Conservation (phyloP, 257 asterid species). For the Jacaranda mimosifolia region DNA sequence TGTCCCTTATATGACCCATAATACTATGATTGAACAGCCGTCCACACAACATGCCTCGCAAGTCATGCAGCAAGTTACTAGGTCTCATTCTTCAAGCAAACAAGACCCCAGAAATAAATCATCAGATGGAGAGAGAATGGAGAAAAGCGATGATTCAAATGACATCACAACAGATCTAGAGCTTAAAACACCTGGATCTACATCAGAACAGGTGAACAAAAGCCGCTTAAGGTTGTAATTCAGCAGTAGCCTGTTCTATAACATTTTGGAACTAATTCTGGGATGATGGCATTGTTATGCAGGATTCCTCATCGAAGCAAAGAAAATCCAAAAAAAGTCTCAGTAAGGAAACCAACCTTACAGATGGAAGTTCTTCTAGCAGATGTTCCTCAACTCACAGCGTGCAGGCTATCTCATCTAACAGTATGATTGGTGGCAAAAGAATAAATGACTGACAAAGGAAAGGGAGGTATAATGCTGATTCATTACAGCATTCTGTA, state of each 20-base stretch:
- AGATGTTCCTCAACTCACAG: constrained; percentile 88
- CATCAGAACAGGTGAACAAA: constrained; percentile 73
- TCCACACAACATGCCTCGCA: constrained; percentile 68
- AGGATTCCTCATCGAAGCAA: constrained; percentile 76
- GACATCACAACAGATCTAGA: constrained; percentile 90
- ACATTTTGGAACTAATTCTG: constrained; percentile 22
- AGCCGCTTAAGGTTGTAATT: constrained; percentile 24
- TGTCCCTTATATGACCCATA: constrained; percentile 83
- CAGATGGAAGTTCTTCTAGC: constrained; percentile 85
- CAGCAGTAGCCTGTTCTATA: background rate
- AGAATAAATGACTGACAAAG: constrained; percentile 50
- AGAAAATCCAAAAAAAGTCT: constrained; percentile 58
- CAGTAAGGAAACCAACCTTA: constrained; percentile 66
- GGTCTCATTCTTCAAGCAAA: constrained; percentile 66
- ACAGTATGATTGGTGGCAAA: constrained; percentile 71
- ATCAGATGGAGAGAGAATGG: constrained; percentile 68
- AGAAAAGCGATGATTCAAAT: constrained; percentile 69
- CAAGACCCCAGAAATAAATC: constrained; percentile 69
- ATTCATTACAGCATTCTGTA: constrained; percentile 26
- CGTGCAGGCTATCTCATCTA: constrained; percentile 78
- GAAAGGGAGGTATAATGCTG: constrained; percentile 29
- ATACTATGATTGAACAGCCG: constrained; percentile 73
- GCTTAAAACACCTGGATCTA: constrained; percentile 97
- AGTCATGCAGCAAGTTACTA: constrained; percentile 60
- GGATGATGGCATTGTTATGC: constrained; percentile 37